phyloP scores from a whole-genome alignment of 352 stramenopile species.

The Globisporangium paroecandrum region DNA sequence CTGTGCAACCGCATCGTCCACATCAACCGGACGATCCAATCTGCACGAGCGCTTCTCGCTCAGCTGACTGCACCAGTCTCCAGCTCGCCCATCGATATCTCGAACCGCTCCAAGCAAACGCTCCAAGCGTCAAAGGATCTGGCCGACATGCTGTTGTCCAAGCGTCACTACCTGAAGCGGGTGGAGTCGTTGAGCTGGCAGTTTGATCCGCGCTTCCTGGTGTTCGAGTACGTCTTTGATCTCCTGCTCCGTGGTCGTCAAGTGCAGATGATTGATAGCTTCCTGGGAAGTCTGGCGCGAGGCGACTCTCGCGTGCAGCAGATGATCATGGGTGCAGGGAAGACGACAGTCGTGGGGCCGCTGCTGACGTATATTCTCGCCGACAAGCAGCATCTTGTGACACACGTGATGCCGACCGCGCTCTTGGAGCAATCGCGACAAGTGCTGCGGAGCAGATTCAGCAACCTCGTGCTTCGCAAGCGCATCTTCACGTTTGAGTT shows the following conservation, averaged over 20 bases:
- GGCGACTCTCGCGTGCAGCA: constrained; percentile 88
- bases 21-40: constrained; percentile 70
- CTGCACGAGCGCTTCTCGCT: constrained; percentile 31
- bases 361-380: constrained; percentile 97
- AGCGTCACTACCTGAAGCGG: constrained; percentile 63
- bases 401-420: constrained; percentile 97
- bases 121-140: constrained; percentile 82
- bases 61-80: constrained; percentile 19
- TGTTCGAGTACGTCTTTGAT: constrained; percentile 99
- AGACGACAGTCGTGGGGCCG: constrained; percentile 99
- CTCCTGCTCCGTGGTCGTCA: constrained; percentile 97
- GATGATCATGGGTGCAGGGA: constrained; percentile 99
- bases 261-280: constrained; percentile 99
- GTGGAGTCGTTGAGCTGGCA: constrained; percentile 40
- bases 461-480: constrained; percentile 94
- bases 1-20: constrained; percentile 83
- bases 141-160: constrained; percentile 67
- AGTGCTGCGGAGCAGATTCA: constrained; percentile 97
- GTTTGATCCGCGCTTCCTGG: constrained; percentile 97
- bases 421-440: constrained; percentile 98
- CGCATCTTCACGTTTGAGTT: constrained; percentile 99
- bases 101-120: constrained; percentile 55
- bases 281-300: constrained; percentile 87
- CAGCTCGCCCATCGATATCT: not conserved
- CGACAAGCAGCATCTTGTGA: constrained; percentile 93